Base-by-base conservation (phyloP, 2,329 filamentous ascomycete genomes). In the Akanthomyces uredinophilus region DNA sequence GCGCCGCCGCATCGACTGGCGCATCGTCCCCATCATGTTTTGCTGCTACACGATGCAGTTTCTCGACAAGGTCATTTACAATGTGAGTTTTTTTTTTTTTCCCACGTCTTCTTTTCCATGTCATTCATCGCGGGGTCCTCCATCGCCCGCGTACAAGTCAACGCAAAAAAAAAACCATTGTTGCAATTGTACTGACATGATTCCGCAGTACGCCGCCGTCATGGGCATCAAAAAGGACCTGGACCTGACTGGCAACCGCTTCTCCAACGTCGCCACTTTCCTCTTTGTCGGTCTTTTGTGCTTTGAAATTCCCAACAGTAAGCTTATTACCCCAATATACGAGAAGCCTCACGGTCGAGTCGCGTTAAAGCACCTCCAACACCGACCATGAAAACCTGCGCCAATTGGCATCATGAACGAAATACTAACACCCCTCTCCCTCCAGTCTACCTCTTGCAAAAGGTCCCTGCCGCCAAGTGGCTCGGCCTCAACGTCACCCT, bases 201-300 rank as follows among this genome's bases (percentile, higher is more conserved):
- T 24, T 16, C 53, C 35, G 29, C 69, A 84, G 78, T 86, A 86
- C 67, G 83, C 82, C 22, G 80, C 79, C 63, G 82, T 87, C 51
- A 87, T 87, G 84, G 82, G 83, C 2, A 69, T 87, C 8, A 74
- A 72, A 24, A 70, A 76, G 53, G 81, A 84, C 61, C 74, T 86
- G 8, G 72, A 78, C 1, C 74, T 87, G 60, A 70, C 70, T 5
- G 81, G 80, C 8, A 83, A 86, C 60, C 77, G 86, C 60, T 86
- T 85, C 69, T 80, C 79, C 27, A 82, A 82, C 71, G 71, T 81
- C 8, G 81, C 82, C 4, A 83, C 82, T 0, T 77, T 79, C 18
- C 83, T 86, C 66, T 87, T 83, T 68, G 81, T 86, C 50, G 82
- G 79, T 4, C 81, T 81, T 64, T 70, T 82, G 2, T 71, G 79